Base-by-base conservation (phyloP, 1,284 basidiomycete genomes). In the Rhodotorula sp. region DNA sequence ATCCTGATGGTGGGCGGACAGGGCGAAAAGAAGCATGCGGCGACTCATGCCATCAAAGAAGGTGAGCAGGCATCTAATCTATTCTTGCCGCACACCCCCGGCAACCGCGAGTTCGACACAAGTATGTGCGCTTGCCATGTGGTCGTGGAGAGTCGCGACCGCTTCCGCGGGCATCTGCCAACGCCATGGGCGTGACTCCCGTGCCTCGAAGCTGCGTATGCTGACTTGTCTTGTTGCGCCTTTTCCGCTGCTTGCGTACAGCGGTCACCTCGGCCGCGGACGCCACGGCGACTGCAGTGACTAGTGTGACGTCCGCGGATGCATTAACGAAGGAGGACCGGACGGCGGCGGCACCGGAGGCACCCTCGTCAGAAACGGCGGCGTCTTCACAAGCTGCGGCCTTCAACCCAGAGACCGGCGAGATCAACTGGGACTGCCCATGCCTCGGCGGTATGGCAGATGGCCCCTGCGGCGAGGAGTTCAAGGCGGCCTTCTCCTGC, bases 371-470 rank as follows among this genome's bases (percentile, higher is more conserved):
- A 43, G 38, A 49, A 4, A 34, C 34, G 28, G 65, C 66, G 23
- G 60, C 49, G 2, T 43, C 66, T 1, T 66, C 70, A 1, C 75
- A 76, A 56, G 60, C 67, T 12, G 83, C 84, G 19, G 85, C 85
- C 0, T 87, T 84, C 85, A 91, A 99, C 83, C 94, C 95, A 28
- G 92, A 88, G 76, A 99, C 95, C 1, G 95, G 95, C 62, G 93
- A 97, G 85, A 95, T 97, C 79, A 97, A 97, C 84, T 97, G 94
- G 93, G 93, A 95, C 81, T 97, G 93, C 80, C 92, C 93, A 2
- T 99, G 95, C 81, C 87, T 99, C 18, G 95, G 95, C 38, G 97
- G 95, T 67, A 98, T 99, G 97, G 95, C 97, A 4, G 86, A 97
- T 79, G 97, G 97, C 10, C 93, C 95, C 3, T 99, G 95, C 79